Base-by-base conservation (phyloP, 257 asterid genomes). In the Ajuga chamaepitys region DNA sequence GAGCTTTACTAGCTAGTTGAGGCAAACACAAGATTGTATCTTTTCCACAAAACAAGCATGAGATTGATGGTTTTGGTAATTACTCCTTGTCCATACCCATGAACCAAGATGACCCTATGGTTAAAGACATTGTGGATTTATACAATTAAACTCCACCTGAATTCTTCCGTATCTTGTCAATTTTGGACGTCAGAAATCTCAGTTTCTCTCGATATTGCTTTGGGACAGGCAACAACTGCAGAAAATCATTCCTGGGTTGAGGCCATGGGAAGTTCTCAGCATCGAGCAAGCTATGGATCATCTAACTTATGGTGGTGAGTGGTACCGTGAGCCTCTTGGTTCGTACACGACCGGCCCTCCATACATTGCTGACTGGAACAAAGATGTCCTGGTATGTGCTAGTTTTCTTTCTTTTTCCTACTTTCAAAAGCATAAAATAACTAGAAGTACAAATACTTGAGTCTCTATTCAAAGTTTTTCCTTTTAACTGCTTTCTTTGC, bases 251-350 rank as follows among this genome's bases (percentile, higher is more conserved):
- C 99, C 99, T 2, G 96, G 88, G 37, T 71, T 94, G 81, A 86
- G 99, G 83, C 99, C 99, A 2, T 94, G 96, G 97, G 99, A 90
- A 84, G 97, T 94, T 64, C 81, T 94, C 14, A 94, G 99, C 70
- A 72, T 90, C 12, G 99, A 90, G 68, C 97, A 94, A 77, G 97
- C 99, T 58, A 90, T 94, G 99, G 97, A 94, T 81, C 88, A 78
- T 50, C 76, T 94, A 26, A 90, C 97, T 14, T 88, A 68, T 72
- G 88, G 88, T 21, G 93, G 96, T 5, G 77, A 86, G 58, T 94
- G 97, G 97, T 82, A 78, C 66, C 96, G 99, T 28, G 95, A 88
- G 59, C 96, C 97, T 34, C 93, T 94, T 64, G 88, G 91, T 52
- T 61, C 90, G 58, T 94, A 54, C 84, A 79, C 91, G 4, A 94